Percentiles rank a stretch among this genome's conserved stretches.
Evolutionary conservation across 108 stramenopile genomes (phyloP).

Genomic region (Halocafeteria seosinensis): DNA sequence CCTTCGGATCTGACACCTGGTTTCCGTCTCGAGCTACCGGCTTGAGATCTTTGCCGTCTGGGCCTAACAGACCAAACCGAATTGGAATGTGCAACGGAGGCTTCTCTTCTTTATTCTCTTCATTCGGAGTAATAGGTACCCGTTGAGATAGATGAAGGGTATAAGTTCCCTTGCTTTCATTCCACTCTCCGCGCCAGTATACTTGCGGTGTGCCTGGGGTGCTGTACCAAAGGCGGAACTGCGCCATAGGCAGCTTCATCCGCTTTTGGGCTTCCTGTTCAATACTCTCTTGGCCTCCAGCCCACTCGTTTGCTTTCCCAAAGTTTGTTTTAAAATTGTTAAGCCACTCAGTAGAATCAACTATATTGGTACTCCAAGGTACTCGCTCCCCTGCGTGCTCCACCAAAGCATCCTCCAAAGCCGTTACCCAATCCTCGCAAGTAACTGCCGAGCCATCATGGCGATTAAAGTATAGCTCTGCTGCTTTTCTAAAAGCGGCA

Average conservation of each 20-base stretch:
- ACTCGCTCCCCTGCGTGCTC: constrained; percentile 27
- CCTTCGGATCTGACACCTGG: too few relatives aligned
- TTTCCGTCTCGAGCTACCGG: not conserved
- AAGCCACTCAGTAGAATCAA: not conserved
- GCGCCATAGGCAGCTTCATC: constrained; percentile 20
- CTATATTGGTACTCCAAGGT: not conserved
- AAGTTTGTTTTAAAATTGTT: not conserved
- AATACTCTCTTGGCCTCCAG: not conserved
- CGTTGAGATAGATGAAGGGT: constrained; percentile 42
- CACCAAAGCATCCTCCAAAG: constrained; percentile 85
- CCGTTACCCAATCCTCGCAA: constrained; percentile 80
- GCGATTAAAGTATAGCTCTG: constrained; percentile 65
- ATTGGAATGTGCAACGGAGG: constrained; percentile 78
- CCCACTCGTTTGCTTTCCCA: not conserved
- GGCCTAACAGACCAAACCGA: constrained; percentile 65
- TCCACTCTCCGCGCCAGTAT: constrained; percentile 38
- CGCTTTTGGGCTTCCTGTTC: not conserved
- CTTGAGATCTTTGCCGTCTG: constrained; percentile 41
- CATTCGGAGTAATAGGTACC: constrained; percentile 27
- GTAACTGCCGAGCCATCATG: constrained; percentile 89
- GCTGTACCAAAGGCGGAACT: constrained; percentile 72
- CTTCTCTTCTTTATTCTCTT: constrained; percentile 12
- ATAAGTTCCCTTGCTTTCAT: constrained; percentile 29
- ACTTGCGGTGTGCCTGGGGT: constrained; percentile 81
- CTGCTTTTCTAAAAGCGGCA: constrained; percentile 85